phyloP scores from a whole-genome alignment of 192 early-diverging fungal species.

The Coemansia sp. region DNA sequence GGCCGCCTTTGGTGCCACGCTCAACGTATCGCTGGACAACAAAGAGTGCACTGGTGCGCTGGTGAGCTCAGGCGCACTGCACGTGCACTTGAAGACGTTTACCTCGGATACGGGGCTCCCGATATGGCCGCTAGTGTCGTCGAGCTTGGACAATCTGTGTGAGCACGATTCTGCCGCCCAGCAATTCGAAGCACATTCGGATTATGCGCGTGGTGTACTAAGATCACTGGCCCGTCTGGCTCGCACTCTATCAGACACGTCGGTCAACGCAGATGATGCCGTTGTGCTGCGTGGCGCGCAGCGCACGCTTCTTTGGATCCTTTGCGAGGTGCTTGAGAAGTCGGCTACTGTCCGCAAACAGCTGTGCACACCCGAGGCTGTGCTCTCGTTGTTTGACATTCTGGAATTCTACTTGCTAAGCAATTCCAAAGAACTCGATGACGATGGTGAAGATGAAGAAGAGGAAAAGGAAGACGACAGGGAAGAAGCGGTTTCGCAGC shows the following conservation, averaged over 20 bases:
- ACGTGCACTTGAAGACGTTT: slow-evolving; percentile 19
- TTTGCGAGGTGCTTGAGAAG: slow-evolving; percentile 44
- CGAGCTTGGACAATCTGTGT: slow-evolving; percentile 45
- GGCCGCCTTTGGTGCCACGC: slow-evolving; percentile 42
- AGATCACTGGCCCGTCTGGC: slow-evolving; percentile 10
- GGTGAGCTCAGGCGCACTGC: slow-evolving; percentile 19
- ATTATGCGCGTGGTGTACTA: slow-evolving; percentile 16
- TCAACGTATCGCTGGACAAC: slow-evolving; percentile 38
- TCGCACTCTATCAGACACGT: slow-evolving; percentile 1
- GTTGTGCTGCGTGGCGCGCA: slow-evolving; percentile 20
- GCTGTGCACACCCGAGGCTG: slow-evolving; percentile 29
- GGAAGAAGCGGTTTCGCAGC: not conserved
- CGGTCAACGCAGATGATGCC: not conserved
- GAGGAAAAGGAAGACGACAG: not conserved
- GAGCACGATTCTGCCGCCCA: slow-evolving; percentile 16
- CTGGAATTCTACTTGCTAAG: slow-evolving; percentile 24
- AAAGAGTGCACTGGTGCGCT: slow-evolving; percentile 19
- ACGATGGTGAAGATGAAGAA: slow-evolving; percentile 5
- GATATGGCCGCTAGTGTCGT: slow-evolving; percentile 26
- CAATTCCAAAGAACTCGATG: not conserved
- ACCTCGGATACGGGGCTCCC: not conserved
- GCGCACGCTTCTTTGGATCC: slow-evolving; percentile 41
- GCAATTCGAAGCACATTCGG: slow-evolving; percentile 21
- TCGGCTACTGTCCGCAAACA: slow-evolving; percentile 24
- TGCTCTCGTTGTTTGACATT: slow-evolving; percentile 31